Evolutionary conservation across 1,139 yeast genomes (phyloP).

Genomic region (Schwanniomyces etchellsii): DNA sequence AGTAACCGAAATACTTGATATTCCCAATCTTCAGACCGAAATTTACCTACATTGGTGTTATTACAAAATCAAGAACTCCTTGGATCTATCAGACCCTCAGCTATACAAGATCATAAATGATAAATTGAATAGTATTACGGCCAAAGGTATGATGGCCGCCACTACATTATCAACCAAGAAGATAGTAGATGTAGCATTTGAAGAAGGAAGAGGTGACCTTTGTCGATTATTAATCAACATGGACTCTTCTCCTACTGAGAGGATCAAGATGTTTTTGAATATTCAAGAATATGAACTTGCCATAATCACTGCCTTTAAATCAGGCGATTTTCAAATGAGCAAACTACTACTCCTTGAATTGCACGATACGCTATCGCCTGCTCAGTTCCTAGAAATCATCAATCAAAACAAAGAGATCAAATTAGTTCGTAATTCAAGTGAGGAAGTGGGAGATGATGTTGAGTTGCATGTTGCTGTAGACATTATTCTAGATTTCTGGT

Average conservation of each 20-base stretch:
- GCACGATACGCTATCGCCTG: slow-evolving; percentile 27
- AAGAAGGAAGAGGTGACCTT: slow-evolving; percentile 73
- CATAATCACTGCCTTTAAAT: slow-evolving; percentile 59
- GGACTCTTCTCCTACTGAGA: slow-evolving; percentile 62
- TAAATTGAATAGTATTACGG: slow-evolving; percentile 28
- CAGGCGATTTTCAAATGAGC: slow-evolving; percentile 62
- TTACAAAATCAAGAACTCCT: slow-evolving; percentile 53
- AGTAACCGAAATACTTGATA: slow-evolving; percentile 46
- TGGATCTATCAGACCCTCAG: slow-evolving; percentile 52
- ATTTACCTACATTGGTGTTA: slow-evolving; percentile 83
- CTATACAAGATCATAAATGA: slow-evolving; percentile 46
- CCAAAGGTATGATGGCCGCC: slow-evolving; percentile 6
- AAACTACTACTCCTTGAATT: slow-evolving; percentile 54
- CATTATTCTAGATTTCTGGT: slow-evolving; percentile 40
- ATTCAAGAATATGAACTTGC: slow-evolving; percentile 76
- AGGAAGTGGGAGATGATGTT: slow-evolving; percentile 7
- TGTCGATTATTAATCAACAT: slow-evolving; percentile 61
- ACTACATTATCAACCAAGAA: slow-evolving; percentile 52
- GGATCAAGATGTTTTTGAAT: slow-evolving; percentile 58
- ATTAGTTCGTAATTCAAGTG: slow-evolving; percentile 2
- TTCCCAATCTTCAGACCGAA: slow-evolving; percentile 42
- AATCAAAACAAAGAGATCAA: slow-evolving; percentile 32
- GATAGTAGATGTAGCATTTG: slow-evolving; percentile 66
- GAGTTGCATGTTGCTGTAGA: slow-evolving; percentile 30
- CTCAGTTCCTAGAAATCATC: slow-evolving; percentile 37